phyloP scores from a whole-genome alignment of 1,284 basidiomycete genomes.

The Tylopilus sp. region DNA sequence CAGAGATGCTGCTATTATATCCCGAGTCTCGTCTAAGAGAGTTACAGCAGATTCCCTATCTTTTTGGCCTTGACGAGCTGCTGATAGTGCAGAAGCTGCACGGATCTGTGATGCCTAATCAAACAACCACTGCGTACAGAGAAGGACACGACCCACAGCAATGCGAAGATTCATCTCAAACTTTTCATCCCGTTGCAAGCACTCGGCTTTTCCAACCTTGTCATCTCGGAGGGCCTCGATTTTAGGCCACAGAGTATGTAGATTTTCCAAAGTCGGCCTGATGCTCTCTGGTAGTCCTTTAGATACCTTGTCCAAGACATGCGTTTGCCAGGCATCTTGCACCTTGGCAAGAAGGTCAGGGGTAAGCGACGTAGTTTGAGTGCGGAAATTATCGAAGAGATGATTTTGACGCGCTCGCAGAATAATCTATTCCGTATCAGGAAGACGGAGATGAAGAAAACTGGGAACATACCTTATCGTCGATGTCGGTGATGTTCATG shows the following conservation, averaged over 20 bases:
- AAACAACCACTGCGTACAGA: constrained; percentile 15
- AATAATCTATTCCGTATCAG: constrained; percentile 67
- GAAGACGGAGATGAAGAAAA: constrained; percentile 5
- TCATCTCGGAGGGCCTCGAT: constrained; percentile 47
- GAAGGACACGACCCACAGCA: constrained; percentile 51
- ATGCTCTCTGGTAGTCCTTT: constrained; percentile 53
- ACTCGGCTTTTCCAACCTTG: constrained; percentile 65
- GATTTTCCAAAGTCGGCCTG: constrained; percentile 44
- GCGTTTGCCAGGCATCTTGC: constrained; percentile 60
- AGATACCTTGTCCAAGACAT: constrained; percentile 58
- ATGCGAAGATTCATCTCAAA: constrained; percentile 83
- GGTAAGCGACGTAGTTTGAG: constrained; percentile 54
- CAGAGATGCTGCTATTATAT: constrained; percentile 70
- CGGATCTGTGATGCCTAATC: constrained; percentile 42
- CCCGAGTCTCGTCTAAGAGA: constrained; percentile 71
- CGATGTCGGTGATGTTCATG: constrained; percentile 99
- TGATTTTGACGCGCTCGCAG: constrained; percentile 83
- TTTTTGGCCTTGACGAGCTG: constrained; percentile 41
- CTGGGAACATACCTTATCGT: constrained; percentile 81
- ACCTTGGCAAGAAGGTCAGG: constrained; percentile 58
- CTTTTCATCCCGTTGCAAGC: constrained; percentile 80
- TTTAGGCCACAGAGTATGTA: constrained; percentile 52
- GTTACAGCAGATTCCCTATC: constrained; percentile 50
- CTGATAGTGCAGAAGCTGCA: constrained; percentile 48
- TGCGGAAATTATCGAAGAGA: constrained; percentile 66